These are phyloP conservation scores for Naumovozyma baii DNA, from an alignment of 805 yeast genomes.

Conservation along the genomic window DNA sequence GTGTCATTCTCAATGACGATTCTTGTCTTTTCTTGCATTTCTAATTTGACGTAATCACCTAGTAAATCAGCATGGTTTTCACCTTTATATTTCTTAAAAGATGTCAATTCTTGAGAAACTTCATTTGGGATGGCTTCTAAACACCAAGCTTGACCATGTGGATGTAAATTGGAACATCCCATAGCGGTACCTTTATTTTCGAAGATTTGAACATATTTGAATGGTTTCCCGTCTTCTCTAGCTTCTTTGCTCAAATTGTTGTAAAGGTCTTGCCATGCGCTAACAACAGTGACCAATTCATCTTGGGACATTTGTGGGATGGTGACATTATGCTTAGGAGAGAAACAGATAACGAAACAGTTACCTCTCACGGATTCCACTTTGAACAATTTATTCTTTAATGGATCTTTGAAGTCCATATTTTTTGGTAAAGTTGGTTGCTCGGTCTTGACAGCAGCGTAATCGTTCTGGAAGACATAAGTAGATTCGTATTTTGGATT, in stretches of 20 bases:
- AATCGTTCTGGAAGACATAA: constrained; percentile 57
- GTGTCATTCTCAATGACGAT: constrained; percentile 51
- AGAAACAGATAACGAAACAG: constrained; percentile 63
- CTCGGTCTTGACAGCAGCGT: constrained; percentile 53
- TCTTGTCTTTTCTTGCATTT: constrained; percentile 41
- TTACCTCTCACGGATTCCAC: constrained; percentile 57
- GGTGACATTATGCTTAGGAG: constrained; percentile 61
- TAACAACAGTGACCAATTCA: constrained; percentile 41
- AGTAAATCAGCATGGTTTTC: constrained; percentile 41
- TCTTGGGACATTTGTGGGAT: constrained; percentile 47
- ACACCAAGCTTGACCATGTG: constrained; percentile 80
- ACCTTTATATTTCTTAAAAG: constrained; percentile 40
- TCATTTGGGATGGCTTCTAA: constrained; percentile 56
- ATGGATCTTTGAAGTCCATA: constrained; percentile 11
- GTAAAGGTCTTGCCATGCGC: constrained; percentile 50
- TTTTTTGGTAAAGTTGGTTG: constrained; percentile 37
- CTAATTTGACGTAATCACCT: constrained; percentile 53
- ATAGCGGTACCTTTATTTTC: constrained; percentile 72
- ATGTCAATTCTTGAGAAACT: constrained; percentile 46
- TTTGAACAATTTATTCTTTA: constrained; percentile 39
- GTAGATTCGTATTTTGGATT: constrained; percentile 53
- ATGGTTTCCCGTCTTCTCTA: constrained; percentile 34
- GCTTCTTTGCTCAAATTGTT: constrained; percentile 34
- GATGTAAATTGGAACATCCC: constrained; percentile 79
- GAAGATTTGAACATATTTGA: constrained; percentile 56